Evolutionary conservation across 1,284 basidiomycete genomes (phyloP).

Genomic region (Rhodotorula mucilaginosa): DNA sequence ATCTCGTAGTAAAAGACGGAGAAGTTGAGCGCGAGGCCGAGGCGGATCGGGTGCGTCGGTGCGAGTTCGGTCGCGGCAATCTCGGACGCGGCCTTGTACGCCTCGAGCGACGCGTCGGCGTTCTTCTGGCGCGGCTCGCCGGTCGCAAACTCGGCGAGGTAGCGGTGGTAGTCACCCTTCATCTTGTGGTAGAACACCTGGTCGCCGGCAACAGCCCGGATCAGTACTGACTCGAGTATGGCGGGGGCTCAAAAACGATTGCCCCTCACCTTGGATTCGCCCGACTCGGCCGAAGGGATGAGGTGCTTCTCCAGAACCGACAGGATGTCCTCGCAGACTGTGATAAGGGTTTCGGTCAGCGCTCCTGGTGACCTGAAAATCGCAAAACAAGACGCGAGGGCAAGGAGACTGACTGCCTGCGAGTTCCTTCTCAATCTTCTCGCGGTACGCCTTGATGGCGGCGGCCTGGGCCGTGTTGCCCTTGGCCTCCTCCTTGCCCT

Average conservation of each 20-base stretch:
- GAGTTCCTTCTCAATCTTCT: conserved; percentile 47
- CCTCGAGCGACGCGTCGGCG: conserved; percentile 49
- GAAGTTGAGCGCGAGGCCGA: conserved; percentile 55
- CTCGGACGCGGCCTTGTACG: conserved; percentile 53
- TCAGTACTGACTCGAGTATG: not conserved
- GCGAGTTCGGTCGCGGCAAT: conserved; percentile 53
- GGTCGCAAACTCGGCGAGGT: conserved; percentile 55
- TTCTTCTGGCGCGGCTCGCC: conserved; percentile 46
- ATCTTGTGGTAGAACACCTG: conserved; percentile 50
- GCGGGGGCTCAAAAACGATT: not conserved
- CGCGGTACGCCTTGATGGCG: conserved; percentile 48
- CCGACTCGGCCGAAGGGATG: conserved; percentile 48
- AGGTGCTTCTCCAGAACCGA: conserved; percentile 48
- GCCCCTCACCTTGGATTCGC: conserved; percentile 43
- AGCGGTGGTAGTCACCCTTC: conserved; percentile 57
- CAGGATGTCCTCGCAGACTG: conserved; percentile 48
- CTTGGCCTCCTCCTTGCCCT: conserved; percentile 53
- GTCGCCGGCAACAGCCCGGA: not conserved
- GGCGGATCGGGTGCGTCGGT: conserved; percentile 52
- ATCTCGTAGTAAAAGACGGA: conserved; percentile 57
- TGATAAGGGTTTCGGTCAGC: not conserved
- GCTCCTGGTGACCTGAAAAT: not conserved
- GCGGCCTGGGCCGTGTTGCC: conserved; percentile 46
- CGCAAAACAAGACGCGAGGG: not conserved
- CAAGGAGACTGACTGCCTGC: conserved; percentile 36